phyloP scores from a whole-genome alignment of 106 monocot species.

The Triglochin maritima region DNA sequence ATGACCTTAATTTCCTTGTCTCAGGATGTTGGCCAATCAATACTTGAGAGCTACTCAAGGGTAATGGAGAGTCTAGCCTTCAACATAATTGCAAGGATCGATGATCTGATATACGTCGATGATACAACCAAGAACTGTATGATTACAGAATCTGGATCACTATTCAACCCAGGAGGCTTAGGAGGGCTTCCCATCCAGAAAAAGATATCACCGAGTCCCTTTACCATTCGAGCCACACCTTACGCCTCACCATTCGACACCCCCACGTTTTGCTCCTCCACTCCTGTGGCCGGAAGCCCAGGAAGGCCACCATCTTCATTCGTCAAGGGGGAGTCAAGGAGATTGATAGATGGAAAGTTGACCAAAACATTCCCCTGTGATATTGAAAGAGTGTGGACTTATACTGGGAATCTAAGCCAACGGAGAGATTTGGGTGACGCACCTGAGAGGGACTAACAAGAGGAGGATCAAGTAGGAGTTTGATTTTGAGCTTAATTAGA shows the following conservation, averaged over 20 bases:
- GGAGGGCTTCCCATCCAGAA: conserved; percentile 79
- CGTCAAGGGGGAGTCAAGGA: conserved; percentile 5
- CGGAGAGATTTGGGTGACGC: conserved; percentile 54
- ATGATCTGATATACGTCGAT: conserved; percentile 87
- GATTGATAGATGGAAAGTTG: conserved; percentile 19
- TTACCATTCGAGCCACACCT: conserved; percentile 68
- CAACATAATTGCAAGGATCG: conserved; percentile 92
- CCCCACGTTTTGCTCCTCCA: conserved; percentile 53
- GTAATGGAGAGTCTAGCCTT: conserved; percentile 96
- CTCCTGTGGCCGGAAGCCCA: conserved; percentile 60
- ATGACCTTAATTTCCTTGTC: neutral
- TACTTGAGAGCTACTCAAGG: conserved; percentile 91
- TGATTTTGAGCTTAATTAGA: no score
- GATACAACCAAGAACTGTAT: conserved; percentile 57
- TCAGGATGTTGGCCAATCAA: conserved; percentile 93
- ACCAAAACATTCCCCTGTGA: conserved; percentile 28
- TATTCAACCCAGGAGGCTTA: conserved; percentile 50
- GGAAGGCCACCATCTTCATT: conserved; percentile 19
- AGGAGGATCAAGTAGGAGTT: no score
- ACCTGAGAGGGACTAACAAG: conserved; percentile 47
- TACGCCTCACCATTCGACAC: conserved; percentile 76
- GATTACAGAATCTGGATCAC: conserved; percentile 25
- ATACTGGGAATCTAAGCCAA: conserved; percentile 40
- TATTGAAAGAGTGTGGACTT: conserved; percentile 44
- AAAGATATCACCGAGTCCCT: conserved; percentile 85